Evolutionary conservation across 2,329 filamentous ascomycete species (phyloP).

Genomic region (Piedraia hortae): DNA sequence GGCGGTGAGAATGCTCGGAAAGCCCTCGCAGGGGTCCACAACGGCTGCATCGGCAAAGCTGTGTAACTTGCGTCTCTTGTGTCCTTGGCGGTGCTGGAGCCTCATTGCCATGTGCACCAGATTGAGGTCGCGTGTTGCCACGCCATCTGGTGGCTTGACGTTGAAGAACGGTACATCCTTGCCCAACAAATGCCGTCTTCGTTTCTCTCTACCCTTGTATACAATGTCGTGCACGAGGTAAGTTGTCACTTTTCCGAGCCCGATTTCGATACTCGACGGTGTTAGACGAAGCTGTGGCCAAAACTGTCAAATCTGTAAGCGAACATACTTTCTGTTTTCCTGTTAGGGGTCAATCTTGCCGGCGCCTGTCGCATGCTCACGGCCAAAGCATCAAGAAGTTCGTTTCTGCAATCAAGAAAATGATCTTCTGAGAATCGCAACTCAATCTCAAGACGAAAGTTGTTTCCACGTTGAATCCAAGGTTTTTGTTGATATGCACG

Average conservation of each 20-base stretch:
- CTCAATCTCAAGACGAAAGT: slow-evolving; percentile 10
- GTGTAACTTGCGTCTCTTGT: too few relatives aligned
- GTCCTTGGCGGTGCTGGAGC: too few relatives aligned
- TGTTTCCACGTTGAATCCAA: slow-evolving; percentile 13
- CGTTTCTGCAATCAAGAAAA: too few relatives aligned
- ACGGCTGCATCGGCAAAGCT: too few relatives aligned
- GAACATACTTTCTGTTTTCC: too few relatives aligned
- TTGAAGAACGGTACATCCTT: slow-evolving; percentile 6
- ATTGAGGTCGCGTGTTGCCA: not conserved
- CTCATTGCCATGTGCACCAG: too few relatives aligned
- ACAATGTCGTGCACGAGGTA: slow-evolving; percentile 8
- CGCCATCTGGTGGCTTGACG: slow-evolving; percentile 3
- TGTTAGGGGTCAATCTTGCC: not conserved
- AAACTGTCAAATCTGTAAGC: slow-evolving; percentile 3
- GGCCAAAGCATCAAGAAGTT: too few relatives aligned
- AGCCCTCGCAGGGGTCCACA: too few relatives aligned
- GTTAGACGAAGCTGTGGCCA: slow-evolving; percentile 5
- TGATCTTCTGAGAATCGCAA: too few relatives aligned
- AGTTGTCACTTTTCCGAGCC: slow-evolving; percentile 2
- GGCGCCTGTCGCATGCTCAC: not conserved
- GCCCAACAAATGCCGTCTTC: slow-evolving; percentile 5
- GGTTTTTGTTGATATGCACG: slow-evolving; percentile 1
- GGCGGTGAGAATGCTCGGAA: too few relatives aligned
- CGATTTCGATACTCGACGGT: slow-evolving; percentile 2
- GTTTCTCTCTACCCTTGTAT: slow-evolving; percentile 4